Conservation (phyloP, 441 rosid genomes). For the Euphorbia corollata region DNA sequence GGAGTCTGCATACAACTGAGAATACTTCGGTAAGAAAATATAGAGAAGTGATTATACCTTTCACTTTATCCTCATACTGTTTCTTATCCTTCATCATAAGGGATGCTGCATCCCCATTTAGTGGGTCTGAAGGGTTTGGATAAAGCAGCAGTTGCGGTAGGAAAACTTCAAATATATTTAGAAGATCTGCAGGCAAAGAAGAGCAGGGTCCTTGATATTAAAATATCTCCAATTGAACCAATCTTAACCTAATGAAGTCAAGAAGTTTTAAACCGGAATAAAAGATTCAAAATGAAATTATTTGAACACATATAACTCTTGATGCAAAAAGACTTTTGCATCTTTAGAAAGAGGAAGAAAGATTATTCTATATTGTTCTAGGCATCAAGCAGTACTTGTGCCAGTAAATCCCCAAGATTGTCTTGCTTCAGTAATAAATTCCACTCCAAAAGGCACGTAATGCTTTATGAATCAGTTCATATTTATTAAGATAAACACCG, state of each 20-base stretch:
- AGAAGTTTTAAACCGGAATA: background rate
- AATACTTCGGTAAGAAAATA: background rate
- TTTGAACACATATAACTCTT: background rate
- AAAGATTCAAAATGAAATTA: background rate
- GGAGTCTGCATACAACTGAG: background rate
- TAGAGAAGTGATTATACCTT: conserved; percentile 26
- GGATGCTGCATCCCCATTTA: conserved; percentile 55
- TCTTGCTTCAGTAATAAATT: background rate
- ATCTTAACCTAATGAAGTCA: background rate
- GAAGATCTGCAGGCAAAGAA: conserved; percentile 35
- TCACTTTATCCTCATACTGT: conserved; percentile 43
- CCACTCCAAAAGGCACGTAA: conserved; percentile 1
- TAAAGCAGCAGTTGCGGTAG: conserved; percentile 51
- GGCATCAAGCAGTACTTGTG: background rate
- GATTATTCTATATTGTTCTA: background rate
- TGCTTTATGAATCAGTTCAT: background rate
- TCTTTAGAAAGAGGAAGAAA: background rate
- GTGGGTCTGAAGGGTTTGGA: conserved; percentile 48
- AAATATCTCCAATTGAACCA: background rate
- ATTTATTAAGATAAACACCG: background rate
- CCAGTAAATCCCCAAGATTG: background rate
- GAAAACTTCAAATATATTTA: conserved; percentile 50
- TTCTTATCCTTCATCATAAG: conserved; percentile 47
- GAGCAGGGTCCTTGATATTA: background rate
- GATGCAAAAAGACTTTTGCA: background rate